These are phyloP conservation scores for Plantago elongata DNA, from an alignment of 257 asterid species.

Conservation along the genomic window DNA sequence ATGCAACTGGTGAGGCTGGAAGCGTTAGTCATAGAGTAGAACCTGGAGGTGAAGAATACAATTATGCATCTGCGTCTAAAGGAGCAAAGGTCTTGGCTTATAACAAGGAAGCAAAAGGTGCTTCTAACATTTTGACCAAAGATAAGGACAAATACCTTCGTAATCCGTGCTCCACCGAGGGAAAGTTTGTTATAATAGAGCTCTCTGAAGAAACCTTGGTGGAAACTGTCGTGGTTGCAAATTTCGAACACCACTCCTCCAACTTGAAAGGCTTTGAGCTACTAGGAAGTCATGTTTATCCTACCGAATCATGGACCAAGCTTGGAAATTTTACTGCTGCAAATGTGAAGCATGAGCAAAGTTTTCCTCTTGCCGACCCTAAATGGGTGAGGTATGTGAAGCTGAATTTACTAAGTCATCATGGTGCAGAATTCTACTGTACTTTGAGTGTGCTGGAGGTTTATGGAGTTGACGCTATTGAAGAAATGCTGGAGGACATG, in stretches of 20 bases:
- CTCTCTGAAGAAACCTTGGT: conserved; percentile 93
- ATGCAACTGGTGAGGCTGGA: conserved; percentile 51
- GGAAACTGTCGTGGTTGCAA: conserved; percentile 64
- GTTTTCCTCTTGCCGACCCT: conserved; percentile 71
- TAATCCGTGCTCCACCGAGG: conserved; percentile 87
- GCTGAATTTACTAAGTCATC: conserved; percentile 64
- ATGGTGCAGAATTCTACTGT: conserved; percentile 92
- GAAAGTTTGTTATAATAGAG: conserved; percentile 80
- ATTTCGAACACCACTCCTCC: conserved; percentile 92
- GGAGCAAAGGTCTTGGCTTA: conserved; percentile 84
- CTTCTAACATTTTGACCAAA: conserved; percentile 77
- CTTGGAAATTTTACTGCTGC: conserved; percentile 78
- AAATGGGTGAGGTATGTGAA: conserved; percentile 89
- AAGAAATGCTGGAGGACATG: conserved; percentile 94
- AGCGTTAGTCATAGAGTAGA: conserved; percentile 65
- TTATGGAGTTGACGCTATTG: conserved; percentile 93
- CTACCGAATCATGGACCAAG: conserved; percentile 79
- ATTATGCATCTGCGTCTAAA: conserved; percentile 83
- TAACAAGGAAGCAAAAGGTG: conserved; percentile 97
- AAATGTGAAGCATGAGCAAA: conserved; percentile 58
- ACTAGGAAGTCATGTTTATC: conserved; percentile 75
- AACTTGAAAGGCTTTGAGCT: conserved; percentile 76
- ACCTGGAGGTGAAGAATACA: conserved; percentile 89
- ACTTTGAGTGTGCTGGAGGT: conserved; percentile 81
- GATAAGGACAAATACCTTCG: conserved; percentile 93